These are phyloP conservation scores for Allomyces arbusculus DNA, from an alignment of 192 early-diverging fungal species.

Conservation along the genomic window DNA sequence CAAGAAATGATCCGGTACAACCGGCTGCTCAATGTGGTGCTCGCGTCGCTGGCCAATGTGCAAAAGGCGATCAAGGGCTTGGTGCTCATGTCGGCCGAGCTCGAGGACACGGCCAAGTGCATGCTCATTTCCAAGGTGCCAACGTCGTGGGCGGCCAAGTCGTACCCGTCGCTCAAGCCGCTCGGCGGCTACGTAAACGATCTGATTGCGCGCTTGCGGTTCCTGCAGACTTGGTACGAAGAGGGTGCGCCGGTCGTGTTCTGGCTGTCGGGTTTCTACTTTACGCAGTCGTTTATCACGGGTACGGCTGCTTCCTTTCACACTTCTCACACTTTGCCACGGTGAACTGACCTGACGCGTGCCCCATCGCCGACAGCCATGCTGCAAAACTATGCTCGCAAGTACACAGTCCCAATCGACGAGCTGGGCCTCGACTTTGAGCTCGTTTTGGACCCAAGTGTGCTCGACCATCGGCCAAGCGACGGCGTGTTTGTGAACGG, in stretches of 20 bases:
- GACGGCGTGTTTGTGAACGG: slow-evolving; percentile 34
- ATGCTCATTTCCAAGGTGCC: slow-evolving; percentile 31
- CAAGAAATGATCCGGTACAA: slow-evolving; percentile 51
- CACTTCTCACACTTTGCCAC: too few relatives aligned
- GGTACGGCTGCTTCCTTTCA: slow-evolving; percentile 11
- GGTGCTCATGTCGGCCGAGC: slow-evolving; percentile 37
- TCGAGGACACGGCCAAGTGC: slow-evolving; percentile 40
- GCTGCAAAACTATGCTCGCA: slow-evolving; percentile 40
- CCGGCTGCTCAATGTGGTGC: slow-evolving; percentile 28
- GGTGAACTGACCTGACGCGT: background rate
- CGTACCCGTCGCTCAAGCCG: slow-evolving; percentile 39
- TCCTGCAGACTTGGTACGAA: slow-evolving; percentile 37
- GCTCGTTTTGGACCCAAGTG: slow-evolving; percentile 10
- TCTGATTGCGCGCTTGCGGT: slow-evolving; percentile 26
- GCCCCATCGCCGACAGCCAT: slow-evolving; percentile 13
- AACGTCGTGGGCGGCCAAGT: slow-evolving; percentile 36
- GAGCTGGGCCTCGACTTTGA: slow-evolving; percentile 33
- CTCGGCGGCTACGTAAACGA: slow-evolving; percentile 32
- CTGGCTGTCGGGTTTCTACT: slow-evolving; percentile 47
- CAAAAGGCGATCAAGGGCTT: slow-evolving; percentile 42
- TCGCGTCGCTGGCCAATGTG: slow-evolving; percentile 32
- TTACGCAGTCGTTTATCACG: slow-evolving; percentile 47
- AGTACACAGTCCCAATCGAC: slow-evolving; percentile 37
- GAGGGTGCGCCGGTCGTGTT: slow-evolving; percentile 29
- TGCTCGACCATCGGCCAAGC: slow-evolving; percentile 12